phyloP scores from a whole-genome alignment of 805 yeast genomes.

The Yarrowia yakushimensis region DNA sequence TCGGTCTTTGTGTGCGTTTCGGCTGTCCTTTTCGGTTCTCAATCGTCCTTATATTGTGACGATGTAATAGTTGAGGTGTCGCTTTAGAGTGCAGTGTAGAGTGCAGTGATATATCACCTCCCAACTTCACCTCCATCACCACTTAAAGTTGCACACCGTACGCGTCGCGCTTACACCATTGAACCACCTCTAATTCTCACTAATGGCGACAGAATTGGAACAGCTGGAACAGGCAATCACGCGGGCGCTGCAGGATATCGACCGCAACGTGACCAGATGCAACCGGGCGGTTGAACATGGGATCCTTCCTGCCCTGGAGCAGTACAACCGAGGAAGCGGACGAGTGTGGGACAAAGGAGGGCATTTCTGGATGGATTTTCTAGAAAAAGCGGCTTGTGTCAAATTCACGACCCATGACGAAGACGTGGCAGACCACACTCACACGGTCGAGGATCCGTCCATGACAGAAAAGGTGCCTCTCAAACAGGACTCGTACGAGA shows the following conservation, averaged over 20 bases:
- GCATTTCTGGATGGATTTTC: conserved; percentile 71
- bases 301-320: conserved; percentile 63
- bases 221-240: conserved; percentile 77
- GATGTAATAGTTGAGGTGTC: neutral
- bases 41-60: too few species aligned
- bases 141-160: neutral
- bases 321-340: conserved; percentile 55
- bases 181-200: neutral
- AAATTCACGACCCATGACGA: conserved; percentile 54
- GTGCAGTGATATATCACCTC: neutral
- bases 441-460: conserved; percentile 19
- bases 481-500: conserved; percentile 27
- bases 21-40: too few species aligned
- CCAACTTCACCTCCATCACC: neutral
- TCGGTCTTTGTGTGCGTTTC: neutral
- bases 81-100: too few species aligned
- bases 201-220: conserved; percentile 48
- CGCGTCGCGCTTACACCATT: conserved; percentile 18
- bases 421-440: conserved; percentile 27
- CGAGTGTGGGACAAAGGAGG: conserved; percentile 59
- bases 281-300: conserved; percentile 64
- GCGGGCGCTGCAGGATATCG: conserved; percentile 70
- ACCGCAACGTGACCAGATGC: conserved; percentile 64
- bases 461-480: conserved; percentile 26
- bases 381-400: conserved; percentile 71